A percentile compares a stretch with the other conserved stretches of the same genome.
phyloP scores from a whole-genome alignment of 768 basidiomycete species.

The Phanerochaete sordida region DNA sequence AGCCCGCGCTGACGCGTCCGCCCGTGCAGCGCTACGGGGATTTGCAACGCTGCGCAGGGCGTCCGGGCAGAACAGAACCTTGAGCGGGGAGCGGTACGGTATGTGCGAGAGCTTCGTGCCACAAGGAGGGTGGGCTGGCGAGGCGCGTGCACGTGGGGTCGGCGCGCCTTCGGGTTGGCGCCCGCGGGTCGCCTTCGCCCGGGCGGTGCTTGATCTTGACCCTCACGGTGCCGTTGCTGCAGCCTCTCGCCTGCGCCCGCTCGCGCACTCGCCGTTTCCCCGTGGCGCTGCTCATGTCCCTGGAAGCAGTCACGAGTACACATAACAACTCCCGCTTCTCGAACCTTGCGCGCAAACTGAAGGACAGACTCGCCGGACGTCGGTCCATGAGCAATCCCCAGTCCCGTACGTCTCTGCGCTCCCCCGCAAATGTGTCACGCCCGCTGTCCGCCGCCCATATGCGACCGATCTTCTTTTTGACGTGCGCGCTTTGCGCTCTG shows the following conservation, averaged over 20 bases:
- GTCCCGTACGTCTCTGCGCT: background rate
- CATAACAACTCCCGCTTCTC: constrained; percentile 14
- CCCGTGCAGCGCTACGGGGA: too few species aligned
- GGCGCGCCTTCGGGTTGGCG: background rate
- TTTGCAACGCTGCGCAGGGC: too few species aligned
- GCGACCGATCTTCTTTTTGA: background rate
- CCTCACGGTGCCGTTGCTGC: constrained; percentile 5
- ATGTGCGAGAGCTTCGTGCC: too few species aligned
- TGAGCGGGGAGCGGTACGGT: too few species aligned
- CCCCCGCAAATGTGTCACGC: constrained; percentile 7
- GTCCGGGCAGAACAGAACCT: too few species aligned
- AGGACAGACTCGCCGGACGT: constrained; percentile 12
- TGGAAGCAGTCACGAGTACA: constrained; percentile 9
- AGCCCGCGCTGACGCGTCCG: too few species aligned
- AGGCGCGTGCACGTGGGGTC: background rate
- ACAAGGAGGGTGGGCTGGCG: background rate
- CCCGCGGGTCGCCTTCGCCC: background rate
- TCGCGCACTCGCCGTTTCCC: background rate
- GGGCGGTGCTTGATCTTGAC: background rate
- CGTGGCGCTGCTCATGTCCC: constrained; percentile 3
- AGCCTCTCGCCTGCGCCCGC: constrained; percentile 1
- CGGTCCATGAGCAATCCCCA: background rate
- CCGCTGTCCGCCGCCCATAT: background rate
- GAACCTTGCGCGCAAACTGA: constrained; percentile 16
- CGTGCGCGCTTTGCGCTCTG: constrained; percentile 7